These are phyloP conservation scores for Lolium perenne DNA, from an alignment of 176 grass and related monocot genomes.

Conservation along the genomic window DNA sequence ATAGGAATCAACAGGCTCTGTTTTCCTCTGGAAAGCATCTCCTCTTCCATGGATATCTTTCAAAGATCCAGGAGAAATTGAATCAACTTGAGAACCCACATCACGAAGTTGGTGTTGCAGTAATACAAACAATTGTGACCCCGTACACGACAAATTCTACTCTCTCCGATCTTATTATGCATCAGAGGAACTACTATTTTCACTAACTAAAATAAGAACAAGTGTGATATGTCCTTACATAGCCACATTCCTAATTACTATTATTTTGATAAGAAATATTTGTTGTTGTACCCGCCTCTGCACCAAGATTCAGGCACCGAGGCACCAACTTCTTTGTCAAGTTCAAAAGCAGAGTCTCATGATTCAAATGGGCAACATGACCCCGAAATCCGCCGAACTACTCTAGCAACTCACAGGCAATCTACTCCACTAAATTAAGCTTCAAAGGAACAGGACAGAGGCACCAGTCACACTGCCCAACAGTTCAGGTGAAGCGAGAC, in stretches of 20 bases:
- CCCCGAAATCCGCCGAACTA: background rate
- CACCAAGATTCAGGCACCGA: background rate
- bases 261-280: background rate
- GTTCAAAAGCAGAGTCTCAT: background rate
- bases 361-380: background rate
- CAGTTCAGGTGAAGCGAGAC: background rate
- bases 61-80: constrained; percentile 13
- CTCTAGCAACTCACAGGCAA: background rate
- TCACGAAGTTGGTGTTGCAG: background rate
- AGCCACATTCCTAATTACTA: background rate
- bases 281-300: background rate
- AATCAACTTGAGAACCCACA: constrained; percentile 42
- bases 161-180: too few species aligned
- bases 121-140: background rate
- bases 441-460: background rate
- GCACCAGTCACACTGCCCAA: background rate
- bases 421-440: background rate
- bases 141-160: background rate
- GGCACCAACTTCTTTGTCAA: background rate
- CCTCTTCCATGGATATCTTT: constrained; percentile 83
- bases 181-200: background rate
- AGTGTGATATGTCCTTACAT: background rate
- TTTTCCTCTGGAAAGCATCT: constrained; percentile 67
- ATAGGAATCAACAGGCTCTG: constrained; percentile 94
- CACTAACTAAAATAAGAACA: background rate